Evolutionary conservation across 2,329 filamentous ascomycete genomes (phyloP), one percentile per base, ranked within the genome.

Genomic region (Phaeosphaeria sp.): DNA sequence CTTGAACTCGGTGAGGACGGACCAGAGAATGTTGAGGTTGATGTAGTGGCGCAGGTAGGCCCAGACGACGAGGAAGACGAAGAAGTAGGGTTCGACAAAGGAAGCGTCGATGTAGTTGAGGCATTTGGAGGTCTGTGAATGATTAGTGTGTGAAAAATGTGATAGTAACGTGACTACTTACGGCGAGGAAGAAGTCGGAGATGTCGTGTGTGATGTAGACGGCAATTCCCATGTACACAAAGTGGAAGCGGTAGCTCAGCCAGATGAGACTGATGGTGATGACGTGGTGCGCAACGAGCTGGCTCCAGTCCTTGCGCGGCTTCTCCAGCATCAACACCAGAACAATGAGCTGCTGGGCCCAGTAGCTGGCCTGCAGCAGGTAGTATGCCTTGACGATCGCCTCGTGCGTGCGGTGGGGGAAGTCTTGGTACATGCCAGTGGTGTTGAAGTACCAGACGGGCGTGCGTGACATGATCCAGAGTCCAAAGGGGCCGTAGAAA

Each of bases 401-500:
- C 62, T 91, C 89, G 74, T 96, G 92, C 25, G 90, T 89, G 69
- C 86, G 85, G 78, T 97, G 93, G 5, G 93, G 93, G 77, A 92
- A 97, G 18, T 82, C 83, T 77, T 94, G 91, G 78, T 96, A 97
- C 91, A 97, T 96, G 77, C 88, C 92, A 25, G 82, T 83, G 1
- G 91, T 95, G 80, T 96, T 93, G 84, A 96, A 97, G 78, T 96
- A 97, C 94, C 93, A 97, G 43, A 97, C 88, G 7, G 93, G 89
- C n/a, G 92, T 94, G 61, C 86, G 85, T 72, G 86, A 90, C 93
- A 98, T 97, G 75, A 97, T 91, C 75, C 90, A 97, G 71, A 97
- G 78, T 53, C 93, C 93, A 54, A 89, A 89, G 1, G 93, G 93
- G 1, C 92, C 92, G 56, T 96, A 88, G 56, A 95, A 76, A 45